Evolutionary conservation across 2,329 filamentous ascomycete species (phyloP), one percentile per base, ranked within the genome.

Genomic region (Ciborinia camelliae): DNA sequence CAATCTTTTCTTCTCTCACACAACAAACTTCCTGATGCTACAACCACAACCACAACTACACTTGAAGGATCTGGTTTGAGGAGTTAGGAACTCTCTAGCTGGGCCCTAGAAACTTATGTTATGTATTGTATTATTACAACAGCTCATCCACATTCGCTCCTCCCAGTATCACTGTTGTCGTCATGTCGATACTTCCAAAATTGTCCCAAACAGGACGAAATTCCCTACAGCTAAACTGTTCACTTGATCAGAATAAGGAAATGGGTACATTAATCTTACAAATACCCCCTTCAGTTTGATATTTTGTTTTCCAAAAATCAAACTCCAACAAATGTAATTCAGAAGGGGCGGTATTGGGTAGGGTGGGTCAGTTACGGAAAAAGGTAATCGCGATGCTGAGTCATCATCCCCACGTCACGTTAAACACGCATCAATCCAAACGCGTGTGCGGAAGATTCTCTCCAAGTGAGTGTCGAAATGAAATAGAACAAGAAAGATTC

Each of bases 361-460:
- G 50, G 50, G 28, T 20, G 20, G 12, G 30, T n/a, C n/a, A n/a
- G n/a, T n/a, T 2, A 43, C 26, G 54, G 54, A 32, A 57, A 57
- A 45, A 57, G 10, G 37, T 57, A 30, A 30, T 12, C 26, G 41
- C 41, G 28, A 35, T 47, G 54, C 28, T 58, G 28, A 58, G 54
- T 58, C 54, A 58, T 58, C 54, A 58, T n/a, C n/a, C 12, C 14
- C 41, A 58, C 54, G 18, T 47, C 41, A 58, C 28, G 28, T 58
- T 47, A 3, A 45, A 32, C 54, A 45, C 18, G 26, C 26, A 30
- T 32, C n/a, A n/a, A n/a, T n/a, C n/a, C 48, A 9, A 30, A n/a
- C 28, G 54, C 28, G 54, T 45, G 12, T 30, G 28, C 45, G n/a
- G 6, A 57, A 45, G 20, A 23, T 23, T 23, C 54, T 47, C 4